Percentiles rank a stretch among this genome's conserved stretches.
Conservation (phyloP, 257 asterid species). For the Nicotiana sylvestris region DNA sequence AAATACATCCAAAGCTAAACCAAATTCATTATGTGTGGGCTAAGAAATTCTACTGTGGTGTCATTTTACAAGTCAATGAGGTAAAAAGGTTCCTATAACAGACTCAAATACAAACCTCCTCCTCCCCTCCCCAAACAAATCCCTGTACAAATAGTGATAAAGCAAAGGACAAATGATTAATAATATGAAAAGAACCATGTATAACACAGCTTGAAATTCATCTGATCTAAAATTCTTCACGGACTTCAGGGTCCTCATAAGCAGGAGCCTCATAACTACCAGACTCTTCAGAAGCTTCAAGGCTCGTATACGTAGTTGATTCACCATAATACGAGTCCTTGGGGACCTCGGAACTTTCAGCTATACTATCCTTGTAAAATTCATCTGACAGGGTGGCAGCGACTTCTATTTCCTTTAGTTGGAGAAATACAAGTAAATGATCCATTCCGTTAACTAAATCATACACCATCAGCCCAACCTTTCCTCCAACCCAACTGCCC, state of each 20-base stretch:
- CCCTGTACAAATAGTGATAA: constrained; percentile 10
- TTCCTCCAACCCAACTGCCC: constrained; percentile 97
- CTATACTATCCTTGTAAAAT: constrained; percentile 15
- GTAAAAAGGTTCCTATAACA: neutral
- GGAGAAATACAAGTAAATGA: constrained; percentile 37
- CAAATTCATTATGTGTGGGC: neutral
- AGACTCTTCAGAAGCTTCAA: constrained; percentile 30
- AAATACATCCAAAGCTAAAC: neutral
- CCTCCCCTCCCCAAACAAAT: too few relatives aligned
- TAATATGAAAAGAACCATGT: neutral
- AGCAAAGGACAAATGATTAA: neutral
- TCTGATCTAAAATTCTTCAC: constrained; percentile 58
- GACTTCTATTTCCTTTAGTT: constrained; percentile 31
- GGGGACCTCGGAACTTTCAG: constrained; percentile 25
- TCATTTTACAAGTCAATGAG: constrained; percentile 4
- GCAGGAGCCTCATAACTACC: constrained; percentile 34
- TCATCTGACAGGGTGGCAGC: constrained; percentile 23
- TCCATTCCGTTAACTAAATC: constrained; percentile 75
- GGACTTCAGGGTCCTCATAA: constrained; percentile 36
- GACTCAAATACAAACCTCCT: neutral
- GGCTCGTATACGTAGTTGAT: constrained; percentile 11
- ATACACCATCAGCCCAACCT: constrained; percentile 84
- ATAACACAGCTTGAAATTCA: constrained; percentile 5
- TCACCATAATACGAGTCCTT: constrained; percentile 18
- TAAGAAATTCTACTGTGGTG: neutral